Conservation (phyloP, 108 stramenopile genomes). For the Skeletonema marinoi region DNA sequence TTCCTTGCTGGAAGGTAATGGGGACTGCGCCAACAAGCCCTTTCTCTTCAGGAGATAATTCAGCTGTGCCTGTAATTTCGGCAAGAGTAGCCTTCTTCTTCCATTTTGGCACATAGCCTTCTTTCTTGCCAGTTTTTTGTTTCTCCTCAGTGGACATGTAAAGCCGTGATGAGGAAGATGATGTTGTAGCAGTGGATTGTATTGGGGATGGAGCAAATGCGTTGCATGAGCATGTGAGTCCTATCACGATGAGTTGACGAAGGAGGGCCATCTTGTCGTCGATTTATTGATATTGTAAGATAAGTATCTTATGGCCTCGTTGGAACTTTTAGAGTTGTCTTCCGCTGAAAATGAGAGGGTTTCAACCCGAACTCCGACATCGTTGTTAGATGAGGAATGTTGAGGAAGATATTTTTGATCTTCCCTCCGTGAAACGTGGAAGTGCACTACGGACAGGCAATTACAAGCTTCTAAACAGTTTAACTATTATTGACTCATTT, state of each 20-base stretch:
- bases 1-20: slow-evolving; percentile 83
- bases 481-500: neutral
- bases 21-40: slow-evolving; percentile 73
- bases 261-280: neutral
- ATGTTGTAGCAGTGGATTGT: neutral
- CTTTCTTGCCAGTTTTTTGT: slow-evolving; percentile 33
- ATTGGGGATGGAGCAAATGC: slow-evolving; percentile 14
- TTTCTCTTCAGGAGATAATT: slow-evolving; percentile 53
- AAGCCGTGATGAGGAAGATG: neutral
- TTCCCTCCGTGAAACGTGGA: neutral
- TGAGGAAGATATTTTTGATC: no score
- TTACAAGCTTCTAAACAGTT: neutral
- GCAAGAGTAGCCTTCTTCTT: slow-evolving; percentile 83
- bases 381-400: no score
- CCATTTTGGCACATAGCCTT: slow-evolving; percentile 82
- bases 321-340: neutral
- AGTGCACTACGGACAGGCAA: neutral
- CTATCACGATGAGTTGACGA: neutral
- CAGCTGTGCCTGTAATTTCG: slow-evolving; percentile 41
- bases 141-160: slow-evolving; percentile 27
- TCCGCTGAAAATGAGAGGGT: no score
- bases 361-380: no score
- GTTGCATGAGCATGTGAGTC: slow-evolving; percentile 1
- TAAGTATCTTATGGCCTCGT: no score
- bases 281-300: no score